Evolutionary conservation across 495 filamentous ascomycete genomes (phyloP).

Genomic region (Neurospora sp.): DNA sequence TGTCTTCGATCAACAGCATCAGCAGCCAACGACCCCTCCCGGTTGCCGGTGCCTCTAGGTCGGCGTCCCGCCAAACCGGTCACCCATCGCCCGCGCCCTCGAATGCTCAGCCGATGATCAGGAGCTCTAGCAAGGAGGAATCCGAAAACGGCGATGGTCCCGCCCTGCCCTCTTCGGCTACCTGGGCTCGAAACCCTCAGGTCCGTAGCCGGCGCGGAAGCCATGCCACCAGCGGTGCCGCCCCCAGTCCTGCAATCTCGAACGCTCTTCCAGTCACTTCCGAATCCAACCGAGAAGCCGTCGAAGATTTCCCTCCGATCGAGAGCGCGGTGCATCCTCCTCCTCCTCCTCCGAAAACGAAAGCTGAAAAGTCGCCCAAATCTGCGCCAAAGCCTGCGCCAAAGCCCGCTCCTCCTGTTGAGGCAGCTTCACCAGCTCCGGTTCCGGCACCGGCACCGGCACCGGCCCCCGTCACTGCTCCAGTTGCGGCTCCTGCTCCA

Average conservation of each 20-base stretch:
- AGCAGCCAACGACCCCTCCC: conserved; percentile 61
- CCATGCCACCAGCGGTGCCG: conserved; percentile 65
- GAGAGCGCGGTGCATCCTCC: conserved; percentile 8
- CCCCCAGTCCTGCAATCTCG: conserved; percentile 68
- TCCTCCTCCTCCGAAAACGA: conserved; percentile 1
- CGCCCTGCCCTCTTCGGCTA: conserved; percentile 83
- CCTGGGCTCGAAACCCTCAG: conserved; percentile 78
- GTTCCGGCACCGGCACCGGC: background rate
- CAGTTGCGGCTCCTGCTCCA: background rate
- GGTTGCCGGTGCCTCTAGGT: conserved; percentile 35
- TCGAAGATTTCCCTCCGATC: conserved; percentile 17
- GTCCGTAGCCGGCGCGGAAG: conserved; percentile 64
- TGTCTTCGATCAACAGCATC: conserved; percentile 90
- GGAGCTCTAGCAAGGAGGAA: conserved; percentile 69
- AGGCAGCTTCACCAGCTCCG: background rate
- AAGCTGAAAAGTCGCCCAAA: background rate
- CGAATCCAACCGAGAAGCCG: conserved; percentile 27
- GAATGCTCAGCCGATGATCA: conserved; percentile 60
- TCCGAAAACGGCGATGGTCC: conserved; percentile 64
- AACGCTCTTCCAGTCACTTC: conserved; percentile 47
- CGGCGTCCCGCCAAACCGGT: conserved; percentile 39
- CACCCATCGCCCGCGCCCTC: conserved; percentile 44
- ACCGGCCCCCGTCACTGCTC: background rate
- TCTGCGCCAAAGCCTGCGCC: background rate
- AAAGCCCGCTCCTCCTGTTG: background rate